Evolutionary conservation across 352 stramenopile species (phyloP), one percentile per base, ranked within the genome.

Genomic region (Globisporangium cederbergense): DNA sequence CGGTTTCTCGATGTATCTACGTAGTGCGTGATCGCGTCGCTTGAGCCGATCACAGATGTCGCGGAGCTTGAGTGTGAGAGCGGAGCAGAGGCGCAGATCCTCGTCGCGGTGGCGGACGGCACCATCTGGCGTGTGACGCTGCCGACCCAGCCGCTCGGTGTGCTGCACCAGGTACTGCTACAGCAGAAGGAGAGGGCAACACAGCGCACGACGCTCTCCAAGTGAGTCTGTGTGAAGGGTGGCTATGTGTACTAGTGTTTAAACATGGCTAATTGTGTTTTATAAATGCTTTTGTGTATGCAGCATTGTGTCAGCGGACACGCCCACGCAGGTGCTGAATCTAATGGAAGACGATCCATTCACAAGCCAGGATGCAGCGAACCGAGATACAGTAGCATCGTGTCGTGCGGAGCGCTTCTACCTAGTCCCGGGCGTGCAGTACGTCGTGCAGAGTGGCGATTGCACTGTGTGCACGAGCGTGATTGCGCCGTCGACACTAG

Each of bases 61-160:
- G 49, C 46, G 14, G 63, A 74, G 25, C 67, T 77, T 43, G 53
- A 34, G 22, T 22, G 1, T 13, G 16, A 61, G 28, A 25, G 43
- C 46, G 22, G 32, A 22, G 34, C 18, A 13, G 42, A 25, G 20
- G 40, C 45, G 16, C 58, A 73, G 46, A 18, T 89, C 0, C 51
- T 87, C 6, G 61, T 90, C 8, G 65, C 76, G 1, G 61, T 62
- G 1, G 66, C 56, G 18, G 75, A 83, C 47, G 82, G 82, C 14
- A 68, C 65, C 16, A 46, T 91, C 43, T 91, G 80, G 78, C 36
- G 81, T 7, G 77, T 85, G 47, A 77, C 62, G n/a, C 57, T 85
- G 9, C 67, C 78, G 1, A 36, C 16, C 22, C 45, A 58, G 34
- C 40, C 38, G 2, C 25, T 58, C 10, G 42, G 50, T 6, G 62